Percentiles rank a stretch among this genome's conserved stretches.
These are phyloP conservation scores for Rauvolfia tetraphylla DNA, from an alignment of 257 asterid genomes.

Conservation along the genomic window DNA sequence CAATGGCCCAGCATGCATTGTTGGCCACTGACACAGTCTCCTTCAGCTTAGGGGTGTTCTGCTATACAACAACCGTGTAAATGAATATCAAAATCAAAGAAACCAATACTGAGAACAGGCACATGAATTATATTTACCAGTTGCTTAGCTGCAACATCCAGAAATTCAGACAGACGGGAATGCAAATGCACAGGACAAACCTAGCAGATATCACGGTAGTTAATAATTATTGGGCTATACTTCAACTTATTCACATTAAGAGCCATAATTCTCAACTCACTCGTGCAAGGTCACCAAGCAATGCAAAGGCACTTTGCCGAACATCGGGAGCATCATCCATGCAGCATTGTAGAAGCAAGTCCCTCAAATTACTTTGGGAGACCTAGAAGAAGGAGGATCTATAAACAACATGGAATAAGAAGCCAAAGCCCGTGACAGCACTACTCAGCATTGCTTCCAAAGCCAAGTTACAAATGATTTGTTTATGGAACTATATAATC, in stretches of 20 bases:
- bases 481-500: neutral
- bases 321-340: constrained; percentile 88
- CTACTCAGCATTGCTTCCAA: too few species aligned
- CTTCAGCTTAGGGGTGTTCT: constrained; percentile 77
- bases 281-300: constrained; percentile 96
- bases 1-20: constrained; percentile 99
- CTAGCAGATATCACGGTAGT: constrained; percentile 28
- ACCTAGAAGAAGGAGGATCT: constrained; percentile 42
- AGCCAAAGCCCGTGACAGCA: neutral
- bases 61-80: constrained; percentile 25
- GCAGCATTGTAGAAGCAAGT: constrained; percentile 93
- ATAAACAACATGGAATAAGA: neutral
- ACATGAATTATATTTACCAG: constrained; percentile 52
- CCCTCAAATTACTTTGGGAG: constrained; percentile 83
- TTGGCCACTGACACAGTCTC: constrained; percentile 93
- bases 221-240: neutral
- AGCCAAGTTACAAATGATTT: neutral
- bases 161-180: constrained; percentile 74
- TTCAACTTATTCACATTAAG: neutral
- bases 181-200: constrained; percentile 49
- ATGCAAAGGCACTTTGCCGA: constrained; percentile 97
- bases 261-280: constrained; percentile 51
- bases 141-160: constrained; percentile 85
- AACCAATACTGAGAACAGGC: constrained; percentile 4
- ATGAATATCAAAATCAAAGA: constrained; percentile 13